Percentiles rank a stretch among this genome's conserved stretches.
Conservation (phyloP, 805 yeast genomes). For the Huiozyma sinensis region DNA sequence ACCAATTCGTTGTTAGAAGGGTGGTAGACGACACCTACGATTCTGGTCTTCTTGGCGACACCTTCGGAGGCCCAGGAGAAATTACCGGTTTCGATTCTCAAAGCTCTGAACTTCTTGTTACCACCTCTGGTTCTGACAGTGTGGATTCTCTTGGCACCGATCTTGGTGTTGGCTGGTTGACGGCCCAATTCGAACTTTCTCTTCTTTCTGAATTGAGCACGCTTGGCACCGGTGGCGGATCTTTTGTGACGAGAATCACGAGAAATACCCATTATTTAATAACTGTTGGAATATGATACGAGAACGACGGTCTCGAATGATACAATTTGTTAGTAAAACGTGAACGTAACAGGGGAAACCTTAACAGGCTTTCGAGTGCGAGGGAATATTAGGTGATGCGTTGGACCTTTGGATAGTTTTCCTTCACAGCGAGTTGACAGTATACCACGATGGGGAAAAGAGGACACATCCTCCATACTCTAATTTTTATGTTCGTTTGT, state of each 20-base stretch:
- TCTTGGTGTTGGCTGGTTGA: constrained; percentile 98
- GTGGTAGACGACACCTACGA: constrained; percentile 94
- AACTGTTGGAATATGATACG: constrained; percentile 8
- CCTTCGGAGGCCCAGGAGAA: constrained; percentile 99
- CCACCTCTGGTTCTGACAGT: constrained; percentile 99
- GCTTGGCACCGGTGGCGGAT: constrained; percentile 99
- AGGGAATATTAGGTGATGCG: too few species aligned
- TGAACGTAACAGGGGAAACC: not conserved
- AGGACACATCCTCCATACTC: too few species aligned
- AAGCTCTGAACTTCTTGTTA: constrained; percentile 98
- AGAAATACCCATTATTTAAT: constrained; percentile 92
- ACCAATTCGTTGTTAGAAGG: constrained; percentile 99
- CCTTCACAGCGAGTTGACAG: too few species aligned
- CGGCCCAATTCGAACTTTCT: constrained; percentile 99
- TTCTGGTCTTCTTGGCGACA: constrained; percentile 96
- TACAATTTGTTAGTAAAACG: constrained; percentile 7
- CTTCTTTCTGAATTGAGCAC: constrained; percentile 99
- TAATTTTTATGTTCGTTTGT: too few species aligned
- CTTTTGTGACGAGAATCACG: constrained; percentile 99
- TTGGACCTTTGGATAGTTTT: not conserved
- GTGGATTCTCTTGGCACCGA: constrained; percentile 98
- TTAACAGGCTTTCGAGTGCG: too few species aligned
- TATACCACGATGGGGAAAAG: too few species aligned
- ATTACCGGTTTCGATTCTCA: constrained; percentile 98
- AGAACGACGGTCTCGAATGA: not conserved